Evolutionary conservation across 1,139 yeast species (phyloP).

Genomic region (Geotrichum carabidarum): DNA sequence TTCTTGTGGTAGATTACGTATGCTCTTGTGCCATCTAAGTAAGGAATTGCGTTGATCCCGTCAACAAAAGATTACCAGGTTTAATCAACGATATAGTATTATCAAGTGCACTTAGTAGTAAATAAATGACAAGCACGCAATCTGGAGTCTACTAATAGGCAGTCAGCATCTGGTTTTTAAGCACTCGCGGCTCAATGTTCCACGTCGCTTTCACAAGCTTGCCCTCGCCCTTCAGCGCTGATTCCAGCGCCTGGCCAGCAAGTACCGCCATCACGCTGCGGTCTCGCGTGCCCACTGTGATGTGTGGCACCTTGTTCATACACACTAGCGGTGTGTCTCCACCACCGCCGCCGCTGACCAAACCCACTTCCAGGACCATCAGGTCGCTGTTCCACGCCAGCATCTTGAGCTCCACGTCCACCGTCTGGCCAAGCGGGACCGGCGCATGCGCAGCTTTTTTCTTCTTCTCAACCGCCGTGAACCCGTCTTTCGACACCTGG

Average conservation of each 20-base stretch:
- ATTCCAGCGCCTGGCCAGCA: conserved; percentile 13
- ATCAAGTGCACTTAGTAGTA: too few relatives aligned
- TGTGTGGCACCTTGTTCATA: conserved; percentile 14
- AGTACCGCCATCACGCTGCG: conserved; percentile 13
- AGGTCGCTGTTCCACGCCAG: conserved; percentile 52
- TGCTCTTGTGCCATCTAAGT: too few relatives aligned
- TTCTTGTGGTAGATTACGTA: too few relatives aligned
- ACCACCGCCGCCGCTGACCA: conserved; percentile 24
- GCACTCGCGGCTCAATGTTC: conserved; percentile 18
- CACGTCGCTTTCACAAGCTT: conserved; percentile 9
- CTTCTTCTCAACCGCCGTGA: not conserved
- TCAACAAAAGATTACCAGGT: too few relatives aligned
- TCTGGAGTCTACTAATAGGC: not conserved
- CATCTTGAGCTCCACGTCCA: conserved; percentile 42
- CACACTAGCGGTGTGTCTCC: not conserved
- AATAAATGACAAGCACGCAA: too few relatives aligned
- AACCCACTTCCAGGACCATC: conserved; percentile 53
- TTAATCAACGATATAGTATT: too few relatives aligned
- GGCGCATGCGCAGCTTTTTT: not conserved
- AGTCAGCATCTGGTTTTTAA: conserved; percentile 7
- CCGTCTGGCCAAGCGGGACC: conserved; percentile 24
- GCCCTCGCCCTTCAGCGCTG: not conserved
- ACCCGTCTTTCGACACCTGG: conserved; percentile 11
- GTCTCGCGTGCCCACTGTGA: conserved; percentile 17
- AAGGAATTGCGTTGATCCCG: too few relatives aligned